These are phyloP conservation scores for Wickerhamomyces kurtzmanii DNA, from an alignment of 805 yeast genomes.

Conservation along the genomic window DNA sequence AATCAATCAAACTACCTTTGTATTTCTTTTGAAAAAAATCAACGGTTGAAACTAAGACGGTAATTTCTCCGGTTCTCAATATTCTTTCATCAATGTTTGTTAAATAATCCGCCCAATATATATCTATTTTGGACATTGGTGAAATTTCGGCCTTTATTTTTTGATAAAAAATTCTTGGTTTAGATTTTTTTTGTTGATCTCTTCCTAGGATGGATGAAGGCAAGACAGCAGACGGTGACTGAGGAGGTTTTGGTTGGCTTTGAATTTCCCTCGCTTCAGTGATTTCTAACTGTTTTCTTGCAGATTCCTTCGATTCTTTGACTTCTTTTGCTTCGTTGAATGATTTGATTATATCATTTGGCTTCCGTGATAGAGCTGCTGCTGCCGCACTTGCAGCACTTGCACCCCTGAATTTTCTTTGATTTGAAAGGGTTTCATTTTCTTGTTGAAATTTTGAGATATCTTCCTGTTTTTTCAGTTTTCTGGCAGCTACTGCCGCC, in stretches of 20 bases:
- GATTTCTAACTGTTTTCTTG: neutral
- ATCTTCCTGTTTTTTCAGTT: slow-evolving; percentile 4
- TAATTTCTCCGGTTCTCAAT: slow-evolving; percentile 43
- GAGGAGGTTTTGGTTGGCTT: neutral
- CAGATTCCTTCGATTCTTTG: slow-evolving; percentile 1
- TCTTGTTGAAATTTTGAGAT: no score
- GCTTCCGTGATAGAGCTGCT: slow-evolving; percentile 16
- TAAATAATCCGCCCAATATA: slow-evolving; percentile 48
- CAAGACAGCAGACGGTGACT: neutral
- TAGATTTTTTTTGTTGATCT: neutral
- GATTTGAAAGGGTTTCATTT: neutral
- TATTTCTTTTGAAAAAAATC: slow-evolving; percentile 46
- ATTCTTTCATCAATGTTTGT: slow-evolving; percentile 51
- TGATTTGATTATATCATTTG: slow-evolving; percentile 16
- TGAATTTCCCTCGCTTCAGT: neutral
- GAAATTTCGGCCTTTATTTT: slow-evolving; percentile 21
- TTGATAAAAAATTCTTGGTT: slow-evolving; percentile 3
- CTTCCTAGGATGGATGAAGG: neutral
- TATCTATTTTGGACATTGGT: slow-evolving; percentile 42
- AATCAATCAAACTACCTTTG: slow-evolving; percentile 46
- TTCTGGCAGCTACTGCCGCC: slow-evolving; percentile 18
- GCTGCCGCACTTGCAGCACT: slow-evolving; percentile 18
- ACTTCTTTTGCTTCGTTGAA: slow-evolving; percentile 7
- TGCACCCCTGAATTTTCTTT: neutral
- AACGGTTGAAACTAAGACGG: slow-evolving; percentile 31